phyloP scores from a whole-genome alignment of 805 yeast species.

The Cyberlindnera nakhonratchasimensis region DNA sequence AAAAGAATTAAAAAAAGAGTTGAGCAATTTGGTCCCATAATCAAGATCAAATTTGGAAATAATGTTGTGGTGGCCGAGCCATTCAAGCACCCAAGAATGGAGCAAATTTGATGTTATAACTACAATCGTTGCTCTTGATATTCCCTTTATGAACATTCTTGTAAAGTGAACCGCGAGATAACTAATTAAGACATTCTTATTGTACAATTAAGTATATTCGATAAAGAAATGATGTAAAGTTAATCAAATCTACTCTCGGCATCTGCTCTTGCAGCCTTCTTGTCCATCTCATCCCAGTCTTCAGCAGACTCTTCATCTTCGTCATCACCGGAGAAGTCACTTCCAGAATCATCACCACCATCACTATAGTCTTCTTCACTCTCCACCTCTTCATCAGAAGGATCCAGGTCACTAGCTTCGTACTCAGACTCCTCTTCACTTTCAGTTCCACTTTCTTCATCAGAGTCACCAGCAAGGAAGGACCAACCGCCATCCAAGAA shows the following conservation, averaged over 20 bases:
- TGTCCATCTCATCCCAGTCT: conserved; percentile 30
- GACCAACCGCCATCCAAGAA: conserved; percentile 96
- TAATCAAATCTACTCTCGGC: conserved; percentile 42
- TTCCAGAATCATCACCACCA: conserved; percentile 30
- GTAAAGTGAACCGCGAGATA: no score
- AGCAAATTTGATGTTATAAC: conserved; percentile 4
- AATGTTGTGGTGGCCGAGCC: conserved; percentile 26
- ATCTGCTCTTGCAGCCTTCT: conserved; percentile 29
- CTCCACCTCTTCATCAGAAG: conserved; percentile 40
- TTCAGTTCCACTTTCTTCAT: conserved; percentile 55
- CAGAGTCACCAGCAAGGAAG: conserved; percentile 86
- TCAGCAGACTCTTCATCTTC: conserved; percentile 41
- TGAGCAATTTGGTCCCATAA: conserved; percentile 22
- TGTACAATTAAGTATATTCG: background rate
- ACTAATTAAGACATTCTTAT: no score
- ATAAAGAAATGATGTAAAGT: conserved; percentile 29
- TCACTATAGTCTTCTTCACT: conserved; percentile 36
- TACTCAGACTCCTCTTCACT: conserved; percentile 69
- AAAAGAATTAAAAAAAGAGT: conserved; percentile 15
- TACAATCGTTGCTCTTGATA: background rate
- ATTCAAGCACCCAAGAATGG: conserved; percentile 24
- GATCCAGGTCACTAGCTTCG: conserved; percentile 43
- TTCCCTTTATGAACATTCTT: no score
- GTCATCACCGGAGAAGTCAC: conserved; percentile 35
- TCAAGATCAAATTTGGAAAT: conserved; percentile 24